Conservation (phyloP, 2,329 filamentous ascomycete species). For the Trichoderma guizhouense region DNA sequence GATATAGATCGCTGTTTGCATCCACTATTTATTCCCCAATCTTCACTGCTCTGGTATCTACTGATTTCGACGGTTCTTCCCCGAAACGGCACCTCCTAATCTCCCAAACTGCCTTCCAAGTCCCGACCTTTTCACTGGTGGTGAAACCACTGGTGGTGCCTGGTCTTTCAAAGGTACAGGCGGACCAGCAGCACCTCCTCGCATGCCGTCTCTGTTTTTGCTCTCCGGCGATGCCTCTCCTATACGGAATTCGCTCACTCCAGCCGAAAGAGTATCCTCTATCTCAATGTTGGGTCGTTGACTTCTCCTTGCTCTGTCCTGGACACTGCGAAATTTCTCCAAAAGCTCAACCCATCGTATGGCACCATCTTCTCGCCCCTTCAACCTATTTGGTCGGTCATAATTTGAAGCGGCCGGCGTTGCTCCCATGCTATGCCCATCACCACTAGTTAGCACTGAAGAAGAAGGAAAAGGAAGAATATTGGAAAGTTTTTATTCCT, state of each 20-base stretch:
- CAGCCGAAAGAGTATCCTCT: conserved; percentile 46
- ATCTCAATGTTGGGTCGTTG: conserved; percentile 57
- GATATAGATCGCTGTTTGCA: not conserved
- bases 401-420: conserved; percentile 55
- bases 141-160: conserved; percentile 38
- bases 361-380: conserved; percentile 72
- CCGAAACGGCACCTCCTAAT: conserved; percentile 67
- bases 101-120: conserved; percentile 67
- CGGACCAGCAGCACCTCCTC: conserved; percentile 35
- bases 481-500: not conserved
- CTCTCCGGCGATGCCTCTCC: conserved; percentile 41
- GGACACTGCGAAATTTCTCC: conserved; percentile 89
- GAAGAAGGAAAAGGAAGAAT: not conserved
- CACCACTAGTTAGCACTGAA: not conserved
- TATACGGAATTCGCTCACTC: conserved; percentile 40
- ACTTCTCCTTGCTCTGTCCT: conserved; percentile 75
- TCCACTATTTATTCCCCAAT: not conserved
- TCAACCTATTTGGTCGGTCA: conserved; percentile 75
- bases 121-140: conserved; percentile 57
- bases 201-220: conserved; percentile 40
- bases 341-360: conserved; percentile 92
- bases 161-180: conserved; percentile 50
- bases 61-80: conserved; percentile 53
- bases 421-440: conserved; percentile 39
- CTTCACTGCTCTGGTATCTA: not conserved